Evolutionary conservation across 1,284 basidiomycete genomes (phyloP).

Genomic region (Tilletia indica): DNA sequence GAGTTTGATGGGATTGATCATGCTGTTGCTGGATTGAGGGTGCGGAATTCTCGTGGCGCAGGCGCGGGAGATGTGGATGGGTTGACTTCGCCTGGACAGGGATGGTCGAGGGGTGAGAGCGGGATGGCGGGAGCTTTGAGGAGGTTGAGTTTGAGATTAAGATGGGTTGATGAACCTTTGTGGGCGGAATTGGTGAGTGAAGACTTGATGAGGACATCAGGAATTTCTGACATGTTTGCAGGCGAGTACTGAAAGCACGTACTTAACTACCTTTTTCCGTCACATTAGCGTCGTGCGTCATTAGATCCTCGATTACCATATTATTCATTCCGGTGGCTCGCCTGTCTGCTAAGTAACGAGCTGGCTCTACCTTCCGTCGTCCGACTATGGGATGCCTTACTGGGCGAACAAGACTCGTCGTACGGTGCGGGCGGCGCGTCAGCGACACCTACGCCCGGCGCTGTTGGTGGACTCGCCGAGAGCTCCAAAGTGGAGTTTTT

Average conservation of each 20-base stretch:
- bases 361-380: slow-evolving; percentile 44
- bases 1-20: slow-evolving; percentile 48
- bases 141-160: slow-evolving; percentile 40
- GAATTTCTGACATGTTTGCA: not conserved
- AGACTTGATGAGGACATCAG: not conserved
- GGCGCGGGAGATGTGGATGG: not conserved
- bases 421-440: slow-evolving; percentile 7
- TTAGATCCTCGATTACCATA: slow-evolving; percentile 50
- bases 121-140: slow-evolving; percentile 46
- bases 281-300: slow-evolving; percentile 17
- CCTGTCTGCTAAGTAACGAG: slow-evolving; percentile 48
- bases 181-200: slow-evolving; percentile 35
- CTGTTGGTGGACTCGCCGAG: not conserved
- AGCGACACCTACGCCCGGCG: not conserved
- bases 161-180: slow-evolving; percentile 40
- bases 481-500: slow-evolving; percentile 50
- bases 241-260: too few relatives aligned
- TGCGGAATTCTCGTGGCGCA: slow-evolving; percentile 19
- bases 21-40: slow-evolving; percentile 21
- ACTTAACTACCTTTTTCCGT: too few relatives aligned
- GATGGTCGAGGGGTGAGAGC: slow-evolving; percentile 15
- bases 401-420: slow-evolving; percentile 38
- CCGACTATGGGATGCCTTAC: slow-evolving; percentile 49
- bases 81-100: not conserved
- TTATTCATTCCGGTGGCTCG: slow-evolving; percentile 53